Evolutionary conservation across 192 early-diverging fungal species (phyloP), one percentile per base, ranked within the genome.

Genomic region (Chytriomyces sp.): DNA sequence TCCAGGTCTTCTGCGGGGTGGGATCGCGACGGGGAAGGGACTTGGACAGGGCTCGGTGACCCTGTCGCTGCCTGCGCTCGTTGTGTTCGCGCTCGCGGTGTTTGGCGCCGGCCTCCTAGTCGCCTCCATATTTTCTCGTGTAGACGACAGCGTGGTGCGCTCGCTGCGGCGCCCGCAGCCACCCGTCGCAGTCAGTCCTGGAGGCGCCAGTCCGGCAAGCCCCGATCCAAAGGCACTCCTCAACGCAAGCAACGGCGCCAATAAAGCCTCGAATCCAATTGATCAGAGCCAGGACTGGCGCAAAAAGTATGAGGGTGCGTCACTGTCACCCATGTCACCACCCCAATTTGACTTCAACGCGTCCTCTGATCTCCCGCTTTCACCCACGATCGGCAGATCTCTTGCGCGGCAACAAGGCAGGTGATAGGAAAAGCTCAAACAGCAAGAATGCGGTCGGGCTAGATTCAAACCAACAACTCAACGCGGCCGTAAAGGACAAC

Each of bases 271-370:
- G n/a, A n/a, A n/a, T n/a, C n/a, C n/a, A n/a, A n/a, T n/a, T n/a
- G n/a, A n/a, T n/a, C n/a, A n/a, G n/a, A n/a, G 44, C 3, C 17
- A 49, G 38, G 60, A 62, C 33, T 70, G 68, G 68, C 68, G 56
- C 32, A 58, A 31, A 14, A 70, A 70, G 32, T 70, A 70, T 31
- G 68, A 70, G 40, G 57, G 68, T 70, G 14, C 0, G 14, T n/a
- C n/a, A n/a, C n/a, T n/a, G n/a, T n/a, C n/a, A n/a, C n/a, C n/a
- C n/a, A n/a, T n/a, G n/a, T n/a, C n/a, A n/a, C n/a, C n/a, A n/a
- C 34, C 65, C 12, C 8, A 2, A 6, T 68, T 54, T n/a, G n/a
- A n/a, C 0, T 22, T 2, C 8, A 36, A 36, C 19, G 10, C 7
- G 10, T 44, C 10, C 33, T 1, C 17, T 69, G 25, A 30, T n/a